Evolutionary conservation across 2,329 filamentous ascomycete genomes (phyloP).

Genomic region (Cercospora zeae-maydis): DNA sequence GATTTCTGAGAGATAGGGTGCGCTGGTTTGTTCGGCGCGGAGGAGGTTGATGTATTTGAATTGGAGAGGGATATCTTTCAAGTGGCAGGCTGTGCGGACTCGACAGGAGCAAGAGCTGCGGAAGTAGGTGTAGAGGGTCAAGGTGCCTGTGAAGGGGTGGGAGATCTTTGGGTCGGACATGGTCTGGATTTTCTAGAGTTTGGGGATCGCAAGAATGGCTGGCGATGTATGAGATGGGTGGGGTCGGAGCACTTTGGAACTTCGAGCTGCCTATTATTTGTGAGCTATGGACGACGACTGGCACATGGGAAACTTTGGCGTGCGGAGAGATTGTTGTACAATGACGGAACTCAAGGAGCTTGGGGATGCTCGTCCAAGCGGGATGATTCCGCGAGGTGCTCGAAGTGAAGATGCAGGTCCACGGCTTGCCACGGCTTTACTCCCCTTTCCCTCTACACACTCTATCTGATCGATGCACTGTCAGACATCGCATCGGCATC

Average conservation of each 20-base stretch:
- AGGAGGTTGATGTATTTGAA: not conserved
- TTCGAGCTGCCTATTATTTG: not conserved
- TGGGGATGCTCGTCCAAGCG: not conserved
- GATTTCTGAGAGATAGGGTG: not conserved
- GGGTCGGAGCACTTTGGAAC: not conserved
- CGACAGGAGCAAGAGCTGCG: slow-evolving; percentile 14
- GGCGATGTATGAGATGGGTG: not conserved
- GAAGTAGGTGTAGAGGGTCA: slow-evolving; percentile 12
- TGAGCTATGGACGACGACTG: not conserved
- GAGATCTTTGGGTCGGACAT: not conserved
- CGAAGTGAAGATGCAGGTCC: not conserved
- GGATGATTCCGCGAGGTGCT: not conserved
- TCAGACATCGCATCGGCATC: too few relatives aligned
- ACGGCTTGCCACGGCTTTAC: not conserved
- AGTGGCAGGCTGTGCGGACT: slow-evolving; percentile 8
- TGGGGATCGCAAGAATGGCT: not conserved
- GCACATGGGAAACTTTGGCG: not conserved
- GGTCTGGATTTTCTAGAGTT: not conserved
- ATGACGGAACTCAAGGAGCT: not conserved
- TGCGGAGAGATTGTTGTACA: not conserved
- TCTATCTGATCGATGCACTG: too few relatives aligned
- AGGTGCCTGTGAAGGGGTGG: not conserved
- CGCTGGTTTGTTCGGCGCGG: not conserved
- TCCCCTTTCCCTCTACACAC: too few relatives aligned
- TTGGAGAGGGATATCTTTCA: slow-evolving; percentile 1